These are phyloP conservation scores for Thamnidium elegans DNA, from an alignment of 192 early-diverging fungal genomes.

Conservation along the genomic window DNA sequence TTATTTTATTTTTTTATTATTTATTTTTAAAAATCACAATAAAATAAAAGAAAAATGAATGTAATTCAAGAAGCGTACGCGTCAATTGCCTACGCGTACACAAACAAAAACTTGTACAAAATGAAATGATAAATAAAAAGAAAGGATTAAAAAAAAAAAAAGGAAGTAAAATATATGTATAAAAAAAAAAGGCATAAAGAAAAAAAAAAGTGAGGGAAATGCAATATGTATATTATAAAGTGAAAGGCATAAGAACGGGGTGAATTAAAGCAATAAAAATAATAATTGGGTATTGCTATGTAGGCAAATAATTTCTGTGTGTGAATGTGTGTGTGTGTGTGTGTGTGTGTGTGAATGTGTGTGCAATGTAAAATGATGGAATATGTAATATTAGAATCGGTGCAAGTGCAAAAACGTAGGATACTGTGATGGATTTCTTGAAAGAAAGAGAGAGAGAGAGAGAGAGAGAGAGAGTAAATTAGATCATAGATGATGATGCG, in stretches of 20 bases:
- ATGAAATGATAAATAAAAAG: constrained; percentile 1
- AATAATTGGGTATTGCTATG: too few relatives aligned
- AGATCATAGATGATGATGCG: not conserved
- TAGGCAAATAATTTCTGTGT: too few relatives aligned
- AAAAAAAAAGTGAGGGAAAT: too few relatives aligned
- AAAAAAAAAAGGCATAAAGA: too few relatives aligned
- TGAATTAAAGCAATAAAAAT: too few relatives aligned
- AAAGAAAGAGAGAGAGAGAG: not conserved
- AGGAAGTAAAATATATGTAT: not conserved
- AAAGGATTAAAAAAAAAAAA: not conserved
- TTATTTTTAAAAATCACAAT: not conserved
- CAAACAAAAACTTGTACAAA: not conserved
- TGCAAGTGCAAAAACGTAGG: too few relatives aligned
- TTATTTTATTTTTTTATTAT: constrained; percentile 2
- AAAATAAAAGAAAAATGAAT: constrained; percentile 1
- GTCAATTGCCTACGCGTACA: not conserved
- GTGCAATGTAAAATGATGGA: not conserved
- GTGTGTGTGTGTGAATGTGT: not conserved
- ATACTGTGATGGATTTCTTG: too few relatives aligned
- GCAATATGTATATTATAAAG: too few relatives aligned
- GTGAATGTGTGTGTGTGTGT: not conserved
- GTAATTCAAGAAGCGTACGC: not conserved
- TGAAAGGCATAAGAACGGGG: too few relatives aligned
- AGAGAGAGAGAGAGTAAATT: not conserved
- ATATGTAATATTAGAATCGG: too few relatives aligned